Percentiles rank a stretch among this genome's conserved stretches.
Evolutionary conservation across 163 green algal genomes (phyloP).

Genomic region (Prototheca cutis): DNA sequence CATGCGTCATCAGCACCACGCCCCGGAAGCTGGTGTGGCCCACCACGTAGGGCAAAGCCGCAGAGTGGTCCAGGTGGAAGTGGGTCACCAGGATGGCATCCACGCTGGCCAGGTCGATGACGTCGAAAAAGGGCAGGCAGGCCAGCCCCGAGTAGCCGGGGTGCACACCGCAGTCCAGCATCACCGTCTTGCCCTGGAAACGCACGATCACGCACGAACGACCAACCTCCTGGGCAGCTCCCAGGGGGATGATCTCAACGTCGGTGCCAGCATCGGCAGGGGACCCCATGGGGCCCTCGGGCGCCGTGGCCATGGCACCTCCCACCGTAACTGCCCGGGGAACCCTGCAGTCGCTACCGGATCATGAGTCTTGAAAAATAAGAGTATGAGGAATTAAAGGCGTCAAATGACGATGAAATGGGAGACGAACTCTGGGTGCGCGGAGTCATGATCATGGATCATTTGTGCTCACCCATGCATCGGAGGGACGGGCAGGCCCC

Average conservation of each 20-base stretch:
- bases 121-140: slow-evolving; percentile 86
- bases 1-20: slow-evolving; percentile 96
- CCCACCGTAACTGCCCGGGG: too few relatives aligned
- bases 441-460: too few relatives aligned
- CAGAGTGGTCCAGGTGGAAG: slow-evolving; percentile 98
- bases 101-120: slow-evolving; percentile 74
- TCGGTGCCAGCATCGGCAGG: neutral
- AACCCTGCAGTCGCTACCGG: too few relatives aligned
- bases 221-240: slow-evolving; percentile 88
- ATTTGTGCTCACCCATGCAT: too few relatives aligned
- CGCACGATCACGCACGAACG: slow-evolving; percentile 82
- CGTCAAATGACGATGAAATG: too few relatives aligned
- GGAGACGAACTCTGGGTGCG: too few relatives aligned
- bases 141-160: slow-evolving; percentile 73
- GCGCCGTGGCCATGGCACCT: too few relatives aligned
- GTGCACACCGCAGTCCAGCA: slow-evolving; percentile 98
- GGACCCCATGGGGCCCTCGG: too few relatives aligned
- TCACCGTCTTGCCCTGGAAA: slow-evolving; percentile 82
- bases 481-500: too few relatives aligned
- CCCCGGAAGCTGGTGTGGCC: slow-evolving; percentile 83
- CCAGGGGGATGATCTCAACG: slow-evolving; percentile 70
- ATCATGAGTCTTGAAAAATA: too few relatives aligned
- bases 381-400: too few relatives aligned
- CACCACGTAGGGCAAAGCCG: slow-evolving; percentile 90
- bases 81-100: slow-evolving; percentile 96